Evolutionary conservation across 75 land plant genomes (phyloP).

Genomic region (Larix kaempferi): DNA sequence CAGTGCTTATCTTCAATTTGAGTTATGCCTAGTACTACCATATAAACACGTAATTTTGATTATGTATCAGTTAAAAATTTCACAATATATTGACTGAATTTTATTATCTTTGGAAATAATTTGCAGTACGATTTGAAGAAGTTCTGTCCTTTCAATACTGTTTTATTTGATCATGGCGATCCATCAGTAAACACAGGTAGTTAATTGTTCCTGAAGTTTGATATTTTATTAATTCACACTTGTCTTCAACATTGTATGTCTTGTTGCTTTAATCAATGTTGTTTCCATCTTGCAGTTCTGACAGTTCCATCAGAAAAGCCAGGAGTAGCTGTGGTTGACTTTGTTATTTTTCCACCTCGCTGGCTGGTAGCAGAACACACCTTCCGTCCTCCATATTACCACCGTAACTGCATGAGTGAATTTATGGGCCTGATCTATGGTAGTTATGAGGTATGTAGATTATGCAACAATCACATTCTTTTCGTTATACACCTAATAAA

Average conservation of each 20-base stretch:
- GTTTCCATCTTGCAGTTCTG: conserved; percentile 50
- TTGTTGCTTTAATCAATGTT: background rate
- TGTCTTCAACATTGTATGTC: background rate
- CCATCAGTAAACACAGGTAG: conserved; percentile 97
- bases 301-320: conserved; percentile 94
- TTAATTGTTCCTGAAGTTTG: background rate
- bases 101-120: background rate
- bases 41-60: background rate
- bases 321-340: conserved; percentile 94
- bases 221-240: background rate
- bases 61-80: background rate
- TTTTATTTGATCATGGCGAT: conserved; percentile 90
- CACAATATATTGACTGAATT: background rate
- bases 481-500: background rate
- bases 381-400: conserved; percentile 97
- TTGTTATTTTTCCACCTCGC: conserved; percentile 93
- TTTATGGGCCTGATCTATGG: conserved; percentile 97
- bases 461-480: background rate
- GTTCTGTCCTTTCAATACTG: conserved; percentile 95
- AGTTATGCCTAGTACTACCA: background rate
- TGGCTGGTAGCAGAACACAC: conserved; percentile 98
- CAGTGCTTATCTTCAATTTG: background rate
- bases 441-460: conserved; percentile 70
- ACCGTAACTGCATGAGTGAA: conserved; percentile 98
- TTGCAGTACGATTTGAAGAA: conserved; percentile 90